A percentile compares a stretch with the other conserved stretches of the same genome.
These are phyloP conservation scores for Globisporangium mamillatum DNA, from an alignment of 352 stramenopile genomes.

Conservation along the genomic window DNA sequence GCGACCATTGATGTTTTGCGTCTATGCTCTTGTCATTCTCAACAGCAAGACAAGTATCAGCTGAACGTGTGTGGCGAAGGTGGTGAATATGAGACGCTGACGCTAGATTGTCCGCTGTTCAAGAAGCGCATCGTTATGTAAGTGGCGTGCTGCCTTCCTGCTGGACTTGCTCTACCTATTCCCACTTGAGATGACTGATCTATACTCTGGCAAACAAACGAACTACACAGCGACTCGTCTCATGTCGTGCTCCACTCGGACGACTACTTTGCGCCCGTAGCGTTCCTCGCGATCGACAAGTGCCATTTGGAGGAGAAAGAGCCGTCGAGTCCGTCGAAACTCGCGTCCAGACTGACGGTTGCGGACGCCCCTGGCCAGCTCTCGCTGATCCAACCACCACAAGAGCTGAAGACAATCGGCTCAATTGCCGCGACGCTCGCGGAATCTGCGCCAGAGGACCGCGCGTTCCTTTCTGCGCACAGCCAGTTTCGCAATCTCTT, in stretches of 20 bases:
- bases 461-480: conserved; percentile 24
- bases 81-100: conserved; percentile 99
- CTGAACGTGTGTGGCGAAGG: conserved; percentile 99
- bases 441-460: conserved; percentile 16
- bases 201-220: too few relatives aligned
- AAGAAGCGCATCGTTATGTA: conserved; percentile 92
- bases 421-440: conserved; percentile 3
- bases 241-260: conserved; percentile 92
- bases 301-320: conserved; percentile 91
- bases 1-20: background rate
- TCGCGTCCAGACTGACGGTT: conserved; percentile 36
- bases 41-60: conserved; percentile 92
- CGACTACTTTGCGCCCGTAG: conserved; percentile 91
- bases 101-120: conserved; percentile 96
- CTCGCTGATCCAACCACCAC: background rate
- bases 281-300: conserved; percentile 88
- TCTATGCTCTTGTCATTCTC: background rate
- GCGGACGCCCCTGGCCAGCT: background rate
- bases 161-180: background rate
- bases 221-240: conserved; percentile 73
- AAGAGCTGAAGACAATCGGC: background rate
- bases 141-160: background rate
- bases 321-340: conserved; percentile 27
- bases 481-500: conserved; percentile 66
- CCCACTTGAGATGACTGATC: background rate